These are phyloP conservation scores for Gyromitra esculenta DNA, from an alignment of 2,329 filamentous ascomycete genomes.

Conservation along the genomic window DNA sequence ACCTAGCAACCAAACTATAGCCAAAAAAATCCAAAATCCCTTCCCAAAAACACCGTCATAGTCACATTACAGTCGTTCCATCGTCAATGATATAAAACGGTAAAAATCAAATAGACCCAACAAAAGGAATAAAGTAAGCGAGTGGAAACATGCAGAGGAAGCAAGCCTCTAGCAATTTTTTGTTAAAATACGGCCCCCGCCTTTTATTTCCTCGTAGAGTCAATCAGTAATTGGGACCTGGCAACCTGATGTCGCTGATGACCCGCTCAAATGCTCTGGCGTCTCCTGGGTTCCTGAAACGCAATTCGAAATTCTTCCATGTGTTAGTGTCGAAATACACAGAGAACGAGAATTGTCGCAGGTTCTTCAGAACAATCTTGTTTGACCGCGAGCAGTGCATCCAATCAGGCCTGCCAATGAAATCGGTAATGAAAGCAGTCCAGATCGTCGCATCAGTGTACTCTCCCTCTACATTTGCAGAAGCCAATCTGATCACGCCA, in stretches of 20 bases:
- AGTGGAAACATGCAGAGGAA: conserved; percentile 33
- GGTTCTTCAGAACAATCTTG: conserved; percentile 51
- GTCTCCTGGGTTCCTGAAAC: conserved; percentile 56
- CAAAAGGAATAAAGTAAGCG: conserved; percentile 52
- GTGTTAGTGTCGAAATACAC: conserved; percentile 57
- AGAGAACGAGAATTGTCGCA: conserved; percentile 57
- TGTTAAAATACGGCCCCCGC: conserved; percentile 13
- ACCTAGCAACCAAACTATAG: conserved; percentile 7
- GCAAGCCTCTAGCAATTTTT: conserved; percentile 21
- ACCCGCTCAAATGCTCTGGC: conserved; percentile 56
- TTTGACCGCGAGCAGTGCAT: conserved; percentile 48
- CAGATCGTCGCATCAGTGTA: conserved; percentile 56
- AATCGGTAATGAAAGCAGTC: conserved; percentile 57
- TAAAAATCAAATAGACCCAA: conserved; percentile 44
- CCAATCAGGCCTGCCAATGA: conserved; percentile 50
- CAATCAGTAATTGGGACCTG: conserved; percentile 34
- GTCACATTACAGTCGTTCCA: conserved; percentile 29
- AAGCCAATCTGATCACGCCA: conserved; percentile 56
- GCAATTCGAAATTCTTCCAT: conserved; percentile 56
- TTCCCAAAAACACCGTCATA: conserved; percentile 36
- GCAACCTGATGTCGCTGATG: conserved; percentile 51
- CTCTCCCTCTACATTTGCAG: conserved; percentile 56
- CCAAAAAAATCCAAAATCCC: conserved; percentile 48
- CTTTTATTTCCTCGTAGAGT: conserved; percentile 30
- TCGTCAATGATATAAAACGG: conserved; percentile 50